Evolutionary conservation across 176 grass and related monocot genomes (phyloP).

Genomic region (Paspalum notatum): DNA sequence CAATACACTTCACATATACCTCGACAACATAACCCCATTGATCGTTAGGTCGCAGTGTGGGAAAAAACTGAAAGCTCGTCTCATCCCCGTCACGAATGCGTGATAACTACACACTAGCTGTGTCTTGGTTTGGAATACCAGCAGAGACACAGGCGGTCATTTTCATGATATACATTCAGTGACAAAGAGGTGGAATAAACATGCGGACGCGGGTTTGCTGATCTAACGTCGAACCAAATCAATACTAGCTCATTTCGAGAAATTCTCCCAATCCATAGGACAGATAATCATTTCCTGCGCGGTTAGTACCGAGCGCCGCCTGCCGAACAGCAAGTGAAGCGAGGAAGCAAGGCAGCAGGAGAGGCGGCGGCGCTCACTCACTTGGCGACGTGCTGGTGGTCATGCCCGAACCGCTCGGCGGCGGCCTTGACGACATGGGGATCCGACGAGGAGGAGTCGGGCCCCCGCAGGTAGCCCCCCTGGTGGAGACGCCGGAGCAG

Average conservation of each 20-base stretch:
- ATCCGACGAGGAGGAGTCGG: constrained; percentile 28
- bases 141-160: background rate
- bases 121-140: too few relatives aligned
- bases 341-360: background rate
- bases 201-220: background rate
- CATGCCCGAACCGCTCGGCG: constrained; percentile 55
- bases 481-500: constrained; percentile 56
- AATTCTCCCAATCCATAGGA: background rate
- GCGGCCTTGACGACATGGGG: constrained; percentile 57
- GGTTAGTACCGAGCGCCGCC: background rate
- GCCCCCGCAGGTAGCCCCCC: constrained; percentile 45
- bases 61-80: background rate
- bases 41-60: background rate
- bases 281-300: background rate
- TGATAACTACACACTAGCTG: background rate
- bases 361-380: constrained; percentile 29
- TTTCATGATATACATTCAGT: too few relatives aligned
- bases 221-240: background rate
- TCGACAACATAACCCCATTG: background rate
- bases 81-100: background rate
- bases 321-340: too few relatives aligned
- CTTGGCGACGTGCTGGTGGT: constrained; percentile 67
- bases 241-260: background rate
- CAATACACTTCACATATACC: background rate
- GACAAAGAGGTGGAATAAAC: background rate